Evolutionary conservation across 805 yeast genomes (phyloP).

Genomic region (Candida coleopterorum): DNA sequence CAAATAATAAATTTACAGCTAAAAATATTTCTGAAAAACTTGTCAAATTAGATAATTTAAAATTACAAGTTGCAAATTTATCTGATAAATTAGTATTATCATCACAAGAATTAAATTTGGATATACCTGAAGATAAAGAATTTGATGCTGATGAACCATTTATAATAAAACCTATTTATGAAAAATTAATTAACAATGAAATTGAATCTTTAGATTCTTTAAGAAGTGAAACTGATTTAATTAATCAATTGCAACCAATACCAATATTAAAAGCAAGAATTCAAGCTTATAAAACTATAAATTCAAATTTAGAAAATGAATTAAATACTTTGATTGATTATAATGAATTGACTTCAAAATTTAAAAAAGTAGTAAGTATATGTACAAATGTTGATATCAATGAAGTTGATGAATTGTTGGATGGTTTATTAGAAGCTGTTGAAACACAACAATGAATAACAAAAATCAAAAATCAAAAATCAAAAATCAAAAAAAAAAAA

Average conservation of each 20-base stretch:
- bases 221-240: slow-evolving; percentile 19
- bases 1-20: slow-evolving; percentile 35
- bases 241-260: slow-evolving; percentile 39
- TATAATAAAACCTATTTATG: slow-evolving; percentile 56
- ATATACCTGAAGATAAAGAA: slow-evolving; percentile 55
- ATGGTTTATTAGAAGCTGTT: slow-evolving; percentile 84
- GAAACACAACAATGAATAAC: slow-evolving; percentile 29
- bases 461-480: no score
- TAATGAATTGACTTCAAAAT: slow-evolving; percentile 50
- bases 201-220: slow-evolving; percentile 15
- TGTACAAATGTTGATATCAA: slow-evolving; percentile 85
- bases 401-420: slow-evolving; percentile 75
- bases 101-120: slow-evolving; percentile 37
- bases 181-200: slow-evolving; percentile 37
- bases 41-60: slow-evolving; percentile 46
- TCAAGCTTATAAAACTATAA: slow-evolving; percentile 72
- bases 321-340: slow-evolving; percentile 47
- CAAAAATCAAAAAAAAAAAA: no score
- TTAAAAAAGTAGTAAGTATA: slow-evolving; percentile 80
- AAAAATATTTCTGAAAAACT: slow-evolving; percentile 35
- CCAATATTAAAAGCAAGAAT: slow-evolving; percentile 68
- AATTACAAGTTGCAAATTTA: slow-evolving; percentile 38
- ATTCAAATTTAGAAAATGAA: slow-evolving; percentile 48
- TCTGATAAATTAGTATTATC: slow-evolving; percentile 30
- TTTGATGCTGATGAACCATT: slow-evolving; percentile 94